A percentile compares a stretch with the other conserved stretches of the same genome.
Evolutionary conservation across 768 basidiomycete species (phyloP).

Genomic region (Mycena alexandri): DNA sequence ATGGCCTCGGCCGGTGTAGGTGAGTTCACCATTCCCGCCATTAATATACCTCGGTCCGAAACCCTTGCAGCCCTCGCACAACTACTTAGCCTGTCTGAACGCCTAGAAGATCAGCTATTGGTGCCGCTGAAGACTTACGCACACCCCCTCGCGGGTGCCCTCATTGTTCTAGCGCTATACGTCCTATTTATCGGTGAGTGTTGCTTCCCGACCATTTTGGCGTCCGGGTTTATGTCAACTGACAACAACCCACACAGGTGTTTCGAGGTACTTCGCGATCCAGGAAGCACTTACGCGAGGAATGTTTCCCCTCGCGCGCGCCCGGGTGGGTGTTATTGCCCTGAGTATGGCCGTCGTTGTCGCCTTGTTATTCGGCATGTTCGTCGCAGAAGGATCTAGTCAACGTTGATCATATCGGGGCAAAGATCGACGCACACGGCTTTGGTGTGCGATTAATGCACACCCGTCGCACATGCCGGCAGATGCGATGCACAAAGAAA

Average conservation of each 20-base stretch:
- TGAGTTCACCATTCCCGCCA: neutral
- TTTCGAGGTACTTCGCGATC: constrained; percentile 40
- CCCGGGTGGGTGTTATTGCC: constrained; percentile 47
- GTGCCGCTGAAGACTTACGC: neutral
- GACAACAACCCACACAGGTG: constrained; percentile 22
- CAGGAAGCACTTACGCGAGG: constrained; percentile 55
- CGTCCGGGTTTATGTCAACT: neutral
- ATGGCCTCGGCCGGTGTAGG: constrained; percentile 58
- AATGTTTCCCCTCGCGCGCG: constrained; percentile 55
- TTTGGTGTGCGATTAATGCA: too few species aligned
- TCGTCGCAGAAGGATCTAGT: constrained; percentile 38
- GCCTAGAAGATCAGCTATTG: neutral
- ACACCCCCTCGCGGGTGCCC: constrained; percentile 14
- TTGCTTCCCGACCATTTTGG: neutral
- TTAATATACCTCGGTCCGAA: neutral
- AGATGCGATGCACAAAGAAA: too few species aligned
- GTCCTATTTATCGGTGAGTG: constrained; percentile 17
- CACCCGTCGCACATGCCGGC: too few species aligned
- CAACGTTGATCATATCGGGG: too few species aligned
- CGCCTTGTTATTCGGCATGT: constrained; percentile 51
- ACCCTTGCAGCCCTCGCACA: constrained; percentile 18
- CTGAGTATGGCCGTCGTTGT: constrained; percentile 49
- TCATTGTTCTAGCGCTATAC: constrained; percentile 14
- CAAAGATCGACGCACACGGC: too few species aligned
- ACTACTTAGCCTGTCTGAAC: constrained; percentile 6